Base-by-base conservation (phyloP, 768 basidiomycete genomes). In the Lactarius sp. region DNA sequence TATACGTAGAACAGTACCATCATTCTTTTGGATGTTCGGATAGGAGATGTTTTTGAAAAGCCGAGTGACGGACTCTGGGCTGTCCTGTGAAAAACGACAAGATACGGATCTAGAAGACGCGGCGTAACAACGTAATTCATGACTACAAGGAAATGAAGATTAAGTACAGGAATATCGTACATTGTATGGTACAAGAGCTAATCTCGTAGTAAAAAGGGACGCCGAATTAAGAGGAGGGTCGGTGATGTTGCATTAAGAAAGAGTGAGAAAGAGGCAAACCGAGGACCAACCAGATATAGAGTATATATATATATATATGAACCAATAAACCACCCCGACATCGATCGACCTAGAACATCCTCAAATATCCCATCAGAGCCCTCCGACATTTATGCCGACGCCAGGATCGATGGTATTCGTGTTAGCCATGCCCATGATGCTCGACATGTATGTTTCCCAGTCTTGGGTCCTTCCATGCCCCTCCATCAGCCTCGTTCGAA, bases 391-490 rank as follows among this genome's bases (percentile, higher is more conserved):
- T 18, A 33, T 16, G 20, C 60, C 41, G 1, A 20, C 41, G 33
- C 41, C 41, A 37, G 47, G 57, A 55, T 56, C 46, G 9, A 6
- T 49, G 3, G 8, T 18, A 36, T 56, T 57, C 12, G 36, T 4
- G 46, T 63, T 42, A 6, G 44, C 20, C 2, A 64, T 22, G n/a
- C 61, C 65, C 16, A 62, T 42, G 54, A 66, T 61, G 50, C 52
- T 68, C 49, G 66, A 58, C 55, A 68, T 51, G 52, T 67, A 68
- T 39, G 53, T 51, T 16, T 67, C 68, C 68, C 68, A 68, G 22
- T 68, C 68, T 39, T 68, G 66, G 39, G 61, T 34, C 52, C 66
- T 68, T 36, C 27, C 46, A 18, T n/a, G 33, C 16, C 5, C 10
- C 39, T 36, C 42, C 4, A 42, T 61, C n/a, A 60, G 42, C 33